Base-by-base conservation (phyloP, 2,329 filamentous ascomycete genomes). In the Aspergillus sp. region DNA sequence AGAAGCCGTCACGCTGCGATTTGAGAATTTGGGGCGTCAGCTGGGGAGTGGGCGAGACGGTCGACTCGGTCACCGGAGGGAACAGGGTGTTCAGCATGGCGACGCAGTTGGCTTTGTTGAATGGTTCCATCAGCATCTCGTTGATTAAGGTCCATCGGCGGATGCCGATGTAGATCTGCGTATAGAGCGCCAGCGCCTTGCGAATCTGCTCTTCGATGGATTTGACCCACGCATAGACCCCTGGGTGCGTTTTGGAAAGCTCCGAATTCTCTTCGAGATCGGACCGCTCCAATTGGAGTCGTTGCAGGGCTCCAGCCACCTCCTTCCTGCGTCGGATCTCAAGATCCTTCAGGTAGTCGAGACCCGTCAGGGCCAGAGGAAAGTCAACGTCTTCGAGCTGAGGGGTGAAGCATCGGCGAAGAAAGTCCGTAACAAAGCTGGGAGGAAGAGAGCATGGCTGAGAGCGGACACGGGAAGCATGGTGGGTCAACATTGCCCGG, bases 41-140 rank as follows among this genome's bases (percentile, higher is more conserved):
- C 47, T 81, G 76, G 23, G 76, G 70, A 9, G 81, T 82, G 4
- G 80, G 81, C 41, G 74, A 73, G 14, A 62, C 60, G 43, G 70
- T 69, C 19, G 70, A 67, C 11, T 70, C 67, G 41, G 75, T 73
- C 40, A 80, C 74, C 2, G 85, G 83, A 6, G 85, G 85, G 57
- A 86, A 83, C 25, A 88, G 74, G 9, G 84, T 87, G 70, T 88
- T 88, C 47, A 88, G 79, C 79, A 88, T 84, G 49, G 83, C 85
- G 57, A 86, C 76, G 64, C 84, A 86, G 65, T 86, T 87, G 61
- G 80, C 77, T 66, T 85, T 86, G 72, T 83, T 83, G 69, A 84
- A 85, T 0, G 83, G 83, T 29, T 78, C 73, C 25, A 85, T 73
- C 21, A 82, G 80, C 60, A 88, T 77, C 61, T 87, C 84, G 60